Base-by-base conservation (phyloP, 768 basidiomycete genomes). In the Rhodotorula diobovata region DNA sequence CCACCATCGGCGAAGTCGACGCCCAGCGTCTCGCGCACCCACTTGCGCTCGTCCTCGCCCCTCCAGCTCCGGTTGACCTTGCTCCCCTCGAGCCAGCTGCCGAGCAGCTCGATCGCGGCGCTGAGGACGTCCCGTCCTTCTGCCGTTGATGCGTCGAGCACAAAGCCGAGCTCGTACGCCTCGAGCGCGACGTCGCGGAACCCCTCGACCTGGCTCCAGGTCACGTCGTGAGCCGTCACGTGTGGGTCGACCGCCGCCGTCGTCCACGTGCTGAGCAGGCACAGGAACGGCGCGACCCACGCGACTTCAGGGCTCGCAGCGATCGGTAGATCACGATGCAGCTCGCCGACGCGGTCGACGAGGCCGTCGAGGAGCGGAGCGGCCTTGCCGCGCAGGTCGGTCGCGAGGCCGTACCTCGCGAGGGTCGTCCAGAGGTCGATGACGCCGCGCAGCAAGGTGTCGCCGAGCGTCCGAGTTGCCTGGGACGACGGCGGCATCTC, bases 191-290 rank as follows among this genome's bases (percentile, higher is more conserved):
- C 83, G 90, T 92, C 95, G 0, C 84, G 86, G 87, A 89, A 90
- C 6, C 86, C 87, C n/a, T 83, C 81, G 18, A 95, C 82, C 77
- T 93, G 91, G 66, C 88, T 90, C 94, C 95, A 98, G 16, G 89
- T 81, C 60, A 97, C 87, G 63, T 90, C 91, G 80, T 98, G 95
- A 15, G 83, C 84, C 0, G 92, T 92, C 65, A 84, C 83, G 78
- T 98, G 95, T 12, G 95, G 94, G 77, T 98, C 90, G n/a, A 86
- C 85, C 0, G 93, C 91, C 75, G 91, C 94, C 7, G 85, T 82
- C 12, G 83, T 88, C 93, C 93, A 97, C 0, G 84, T 81, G 68
- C 86, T 85, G 5, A 91, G 74, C 16, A 92, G 80, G 18, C 81
- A 80, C 11, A 85, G 81, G 85, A 89, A 93, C 7, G 86, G 83